Percentiles rank a stretch among this genome's conserved stretches.
Conservation (phyloP, 345 rosid genomes). For the Noccaea bulbosa region DNA sequence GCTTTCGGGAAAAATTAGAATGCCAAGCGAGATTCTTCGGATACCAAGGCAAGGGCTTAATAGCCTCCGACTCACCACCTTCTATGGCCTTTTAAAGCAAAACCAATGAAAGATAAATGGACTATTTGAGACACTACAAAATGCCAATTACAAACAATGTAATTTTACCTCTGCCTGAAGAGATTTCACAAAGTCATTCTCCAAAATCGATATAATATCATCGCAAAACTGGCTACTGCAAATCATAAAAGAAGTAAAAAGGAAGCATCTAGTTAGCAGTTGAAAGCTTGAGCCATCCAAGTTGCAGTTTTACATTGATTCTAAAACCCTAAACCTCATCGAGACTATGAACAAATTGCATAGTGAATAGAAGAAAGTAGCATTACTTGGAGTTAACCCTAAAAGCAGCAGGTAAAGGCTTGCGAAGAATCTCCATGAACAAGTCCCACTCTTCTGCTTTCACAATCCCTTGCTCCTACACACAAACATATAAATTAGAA, state of each 20-base stretch:
- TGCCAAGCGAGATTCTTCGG: constrained; percentile 94
- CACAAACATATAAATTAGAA: not conserved
- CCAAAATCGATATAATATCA: constrained; percentile 72
- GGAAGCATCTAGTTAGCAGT: not conserved
- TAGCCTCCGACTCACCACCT: constrained; percentile 70
- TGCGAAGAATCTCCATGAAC: constrained; percentile 72
- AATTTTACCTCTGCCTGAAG: constrained; percentile 69
- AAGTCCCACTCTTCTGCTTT: constrained; percentile 79
- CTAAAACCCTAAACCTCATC: constrained; percentile 17
- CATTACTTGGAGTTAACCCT: constrained; percentile 83
- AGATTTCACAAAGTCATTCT: constrained; percentile 80
- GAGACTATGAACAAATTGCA: not conserved
- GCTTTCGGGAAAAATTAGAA: constrained; percentile 87
- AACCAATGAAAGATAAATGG: not conserved
- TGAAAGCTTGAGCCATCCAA: not conserved
- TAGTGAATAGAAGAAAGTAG: constrained; percentile 15
- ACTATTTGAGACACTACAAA: no score
- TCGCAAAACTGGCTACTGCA: constrained; percentile 79
- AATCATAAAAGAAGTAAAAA: constrained; percentile 1
- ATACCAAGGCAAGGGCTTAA: constrained; percentile 91
- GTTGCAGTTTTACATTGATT: constrained; percentile 11
- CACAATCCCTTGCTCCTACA: constrained; percentile 85
- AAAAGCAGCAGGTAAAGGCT: constrained; percentile 92
- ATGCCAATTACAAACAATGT: constrained; percentile 4
- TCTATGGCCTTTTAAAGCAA: constrained; percentile 54